Evolutionary conservation across 2,329 filamentous ascomycete genomes (phyloP), one percentile per base, ranked within the genome.

Genomic region (Tolypocladium tropicale): DNA sequence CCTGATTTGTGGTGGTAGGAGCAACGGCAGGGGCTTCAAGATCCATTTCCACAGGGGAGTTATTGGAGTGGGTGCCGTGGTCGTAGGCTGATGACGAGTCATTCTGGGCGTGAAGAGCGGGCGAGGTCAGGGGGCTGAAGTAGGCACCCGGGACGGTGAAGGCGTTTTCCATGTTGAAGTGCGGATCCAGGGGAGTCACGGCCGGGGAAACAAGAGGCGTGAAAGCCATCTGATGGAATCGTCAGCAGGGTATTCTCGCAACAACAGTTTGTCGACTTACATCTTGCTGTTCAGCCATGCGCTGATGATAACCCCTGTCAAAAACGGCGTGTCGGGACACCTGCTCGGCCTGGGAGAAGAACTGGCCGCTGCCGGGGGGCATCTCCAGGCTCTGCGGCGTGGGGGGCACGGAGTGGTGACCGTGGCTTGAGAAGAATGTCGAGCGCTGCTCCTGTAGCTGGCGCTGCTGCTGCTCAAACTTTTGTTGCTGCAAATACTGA

Each of bases 131-230:
- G 11, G 89, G 89, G 66, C 89, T 94, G 68, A 94, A 92, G 72
- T 91, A 93, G 36, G 87, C 81, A 37, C 81, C 82, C 0, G 86
- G 84, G 4, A 89, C 78, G 6, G 81, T 79, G 63, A 83, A 89
- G 52, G 75, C 74, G 34, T 71, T 72, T 28, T 84, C 80, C 58
- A 82, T 74, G 50, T 79, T 76, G 66, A 89, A 90, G 60, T 86
- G 83, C 46, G 82, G 77, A 65, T 92, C 89, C 53, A 91, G 77
- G 25, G 89, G 89, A 2, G 89, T 92, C 48, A 93, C 88, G 5
- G 88, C 89, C n/a, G 89, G 89, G 21, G 89, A 92, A 12, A 89
- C 88, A 33, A 93, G 78, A 1, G 89, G 89, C 2, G 89, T 93
- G 66, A 92, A 92, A 11, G 84, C 78, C 80, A 89, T 84, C 83